Evolutionary conservation across 139 green algal species (phyloP), one percentile per base, ranked within the genome.

Genomic region (Mesotaenium endlicherianum): DNA sequence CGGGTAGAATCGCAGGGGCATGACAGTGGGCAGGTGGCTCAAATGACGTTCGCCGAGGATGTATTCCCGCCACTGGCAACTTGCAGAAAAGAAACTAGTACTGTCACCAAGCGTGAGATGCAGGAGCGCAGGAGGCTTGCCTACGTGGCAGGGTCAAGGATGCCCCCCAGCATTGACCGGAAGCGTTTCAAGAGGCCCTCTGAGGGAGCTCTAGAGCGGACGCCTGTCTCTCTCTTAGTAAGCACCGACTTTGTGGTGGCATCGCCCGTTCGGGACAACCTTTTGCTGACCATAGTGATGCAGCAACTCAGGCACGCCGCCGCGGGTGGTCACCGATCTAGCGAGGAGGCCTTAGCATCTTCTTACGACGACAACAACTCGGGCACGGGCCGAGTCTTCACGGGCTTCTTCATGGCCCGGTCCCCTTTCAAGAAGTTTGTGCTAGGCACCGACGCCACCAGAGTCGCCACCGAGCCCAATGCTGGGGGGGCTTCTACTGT

Each of bases 401-500:
- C 49, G 42, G 31, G 67, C 1, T 17, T 83, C 31, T 84, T 84
- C 70, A 26, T 30, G 20, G 42, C 77, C 42, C 68, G 39, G 2
- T 34, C 68, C 31, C 77, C 77, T 2, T 84, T 84, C 64, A 31
- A 84, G 42, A 34, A 85, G 31, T 85, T 86, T 36, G 38, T 17
- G 11, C 72, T 86, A 0, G 42, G 76, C 20, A 20, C n/a, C 30
- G 76, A 68, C 34, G 79, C 79, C 2, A 31, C 71, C 17, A 64
- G 72, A 20, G 74, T 86, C 8, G 79, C 79, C 26, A 43, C 44
- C 39, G 79, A 87, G 42, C 79, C 79, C 0, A 86, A 86, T 70
- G 79, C 79, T 6, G 79, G 79, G 5, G 79, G 79, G 26, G 74
- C 79, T 49, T 85, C 71, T 2, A 74, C 40, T 0, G 40, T 86